A percentile compares a stretch with the other conserved stretches of the same genome.
Evolutionary conservation across 1,284 basidiomycete genomes (phyloP).

Genomic region (Ceratorhiza oryzae-sativae): DNA sequence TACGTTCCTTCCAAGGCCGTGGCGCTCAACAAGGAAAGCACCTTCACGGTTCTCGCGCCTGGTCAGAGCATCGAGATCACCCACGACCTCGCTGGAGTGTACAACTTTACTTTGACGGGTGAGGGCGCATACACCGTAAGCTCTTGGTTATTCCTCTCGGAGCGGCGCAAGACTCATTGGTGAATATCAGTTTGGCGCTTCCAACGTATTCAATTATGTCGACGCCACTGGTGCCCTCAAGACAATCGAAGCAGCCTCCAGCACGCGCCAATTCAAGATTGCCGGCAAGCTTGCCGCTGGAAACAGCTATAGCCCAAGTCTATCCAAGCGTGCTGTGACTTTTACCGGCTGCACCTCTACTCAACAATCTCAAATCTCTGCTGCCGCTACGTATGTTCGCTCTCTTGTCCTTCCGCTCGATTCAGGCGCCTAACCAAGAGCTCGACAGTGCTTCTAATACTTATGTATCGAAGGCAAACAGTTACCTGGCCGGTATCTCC

Average conservation of each 20-base stretch:
- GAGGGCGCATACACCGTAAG: conserved; percentile 25
- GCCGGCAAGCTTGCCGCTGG: conserved; percentile 38
- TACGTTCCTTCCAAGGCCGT: conserved; percentile 27
- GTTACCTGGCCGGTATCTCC: conserved; percentile 11
- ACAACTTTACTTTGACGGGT: conserved; percentile 41
- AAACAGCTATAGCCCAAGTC: neutral
- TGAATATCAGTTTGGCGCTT: conserved; percentile 17
- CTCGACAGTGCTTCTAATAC: conserved; percentile 16
- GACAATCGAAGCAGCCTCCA: conserved; percentile 29
- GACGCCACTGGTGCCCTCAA: conserved; percentile 26
- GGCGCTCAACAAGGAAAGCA: conserved; percentile 2
- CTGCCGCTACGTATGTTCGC: conserved; percentile 30
- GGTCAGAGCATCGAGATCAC: conserved; percentile 40
- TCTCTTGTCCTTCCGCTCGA: neutral
- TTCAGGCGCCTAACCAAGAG: neutral
- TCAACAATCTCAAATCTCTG: conserved; percentile 25
- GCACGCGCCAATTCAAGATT: conserved; percentile 28
- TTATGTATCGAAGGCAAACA: conserved; percentile 31
- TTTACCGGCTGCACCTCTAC: conserved; percentile 29
- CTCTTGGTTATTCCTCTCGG: neutral
- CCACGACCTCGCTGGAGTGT: conserved; percentile 40
- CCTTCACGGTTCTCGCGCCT: conserved; percentile 39
- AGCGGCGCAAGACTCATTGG: neutral
- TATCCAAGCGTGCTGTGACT: conserved; percentile 19
- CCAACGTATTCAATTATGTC: conserved; percentile 33